phyloP scores from a whole-genome alignment of 176 grass and related monocot species.

The Saccharum officinarum region DNA sequence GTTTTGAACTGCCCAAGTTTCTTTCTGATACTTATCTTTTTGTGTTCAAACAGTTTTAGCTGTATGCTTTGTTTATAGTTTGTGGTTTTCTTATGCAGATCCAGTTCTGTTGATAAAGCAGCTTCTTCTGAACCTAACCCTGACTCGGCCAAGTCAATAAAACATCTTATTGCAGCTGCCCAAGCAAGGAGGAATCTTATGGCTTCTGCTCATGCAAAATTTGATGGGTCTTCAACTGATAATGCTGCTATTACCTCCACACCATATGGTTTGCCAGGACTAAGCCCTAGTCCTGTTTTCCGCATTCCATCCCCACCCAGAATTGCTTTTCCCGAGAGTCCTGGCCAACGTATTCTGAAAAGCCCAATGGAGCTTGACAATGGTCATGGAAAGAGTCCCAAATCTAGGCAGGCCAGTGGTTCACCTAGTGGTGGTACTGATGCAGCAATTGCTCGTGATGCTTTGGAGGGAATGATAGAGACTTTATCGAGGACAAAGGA shows the following conservation, averaged over 20 bases:
- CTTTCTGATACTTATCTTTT: background rate
- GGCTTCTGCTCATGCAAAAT: slow-evolving; percentile 71
- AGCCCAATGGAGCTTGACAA: slow-evolving; percentile 54
- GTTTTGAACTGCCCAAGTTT: slow-evolving; percentile 11
- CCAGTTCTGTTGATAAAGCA: slow-evolving; percentile 50
- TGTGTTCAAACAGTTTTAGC: background rate
- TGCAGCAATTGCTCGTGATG: slow-evolving; percentile 78
- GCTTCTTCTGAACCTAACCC: slow-evolving; percentile 32
- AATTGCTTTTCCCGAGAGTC: slow-evolving; percentile 59
- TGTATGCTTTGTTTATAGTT: slow-evolving; percentile 26
- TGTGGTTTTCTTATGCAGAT: slow-evolving; percentile 47
- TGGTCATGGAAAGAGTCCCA: slow-evolving; percentile 59
- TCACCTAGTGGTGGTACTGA: slow-evolving; percentile 68
- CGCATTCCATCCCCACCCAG: slow-evolving; percentile 57
- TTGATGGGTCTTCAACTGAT: slow-evolving; percentile 41
- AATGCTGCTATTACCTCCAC: slow-evolving; percentile 57
- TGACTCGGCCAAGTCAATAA: slow-evolving; percentile 75
- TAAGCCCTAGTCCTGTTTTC: slow-evolving; percentile 69
- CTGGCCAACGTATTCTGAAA: slow-evolving; percentile 41
- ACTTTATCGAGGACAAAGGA: slow-evolving; percentile 97
- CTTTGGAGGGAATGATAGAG: slow-evolving; percentile 96
- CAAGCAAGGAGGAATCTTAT: slow-evolving; percentile 90
- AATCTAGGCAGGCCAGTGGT: slow-evolving; percentile 36
- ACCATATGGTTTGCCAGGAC: slow-evolving; percentile 58
- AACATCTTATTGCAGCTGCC: slow-evolving; percentile 96